Evolutionary conservation across 129 eudicot species (phyloP), one percentile per base, ranked within the genome.

Genomic region (Pseudognaphalium luteoalbum): DNA sequence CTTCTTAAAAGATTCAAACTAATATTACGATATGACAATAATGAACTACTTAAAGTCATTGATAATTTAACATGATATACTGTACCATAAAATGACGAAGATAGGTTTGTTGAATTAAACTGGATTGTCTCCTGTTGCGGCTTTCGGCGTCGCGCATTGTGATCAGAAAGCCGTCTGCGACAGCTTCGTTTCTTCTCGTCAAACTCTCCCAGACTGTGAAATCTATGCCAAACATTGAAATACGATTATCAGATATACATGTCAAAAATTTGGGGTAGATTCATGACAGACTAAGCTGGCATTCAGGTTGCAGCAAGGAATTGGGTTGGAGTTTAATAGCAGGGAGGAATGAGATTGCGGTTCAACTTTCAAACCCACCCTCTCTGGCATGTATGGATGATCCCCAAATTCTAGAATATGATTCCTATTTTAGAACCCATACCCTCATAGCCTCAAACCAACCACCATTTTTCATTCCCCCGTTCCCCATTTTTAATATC

Each of bases 151-250:
- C 97, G 81, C 51, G 98, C 91, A 81, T 93, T 93, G 72, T 93
- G 98, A 84, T 93, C 98, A 76, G 97, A 87, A 67, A 93, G 97
- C 50, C 92, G 86, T 73, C 84, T 87, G 7, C 98, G 88, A 73
- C 98, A 90, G 83, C 98, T 93, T 29, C 97, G 86, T 83, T 93
- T 93, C 82, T 83, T 88, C 57, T 88, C 92, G 68, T 93, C 98
- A 79, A 93, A 90, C 52, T 90, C 97, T 28, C 88, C 78, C 82
- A 90, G 72, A 80, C 87, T 72, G 74, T 93, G 98, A 84, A 93
- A 90, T 88, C 98, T 93, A 35, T 32, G 37, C 52, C 69, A 60
- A 70, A 20, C 58, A 66, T 52, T 47, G 25, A 70, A 78, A 66
- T 29, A 12, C 14, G 6, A 64, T 41, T 32, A 70, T 78, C 71